phyloP scores from a whole-genome alignment of 2,329 filamentous ascomycete species.

The Scolecobasidium constrictum region DNA sequence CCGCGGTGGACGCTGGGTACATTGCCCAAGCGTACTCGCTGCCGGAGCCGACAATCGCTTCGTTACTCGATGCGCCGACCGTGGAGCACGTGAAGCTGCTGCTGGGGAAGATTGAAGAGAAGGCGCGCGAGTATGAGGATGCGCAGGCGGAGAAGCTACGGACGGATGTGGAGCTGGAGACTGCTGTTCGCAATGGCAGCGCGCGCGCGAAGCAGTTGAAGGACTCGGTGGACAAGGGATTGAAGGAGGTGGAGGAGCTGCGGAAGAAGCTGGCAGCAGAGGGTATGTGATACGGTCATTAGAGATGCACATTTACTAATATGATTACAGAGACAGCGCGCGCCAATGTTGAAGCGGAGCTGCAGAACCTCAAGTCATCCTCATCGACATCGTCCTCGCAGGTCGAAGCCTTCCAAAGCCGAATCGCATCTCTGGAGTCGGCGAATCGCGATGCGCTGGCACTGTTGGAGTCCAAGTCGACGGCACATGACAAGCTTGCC shows the following conservation, averaged over 20 bases:
- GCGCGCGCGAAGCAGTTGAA: constrained; percentile 74
- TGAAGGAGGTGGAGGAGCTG: constrained; percentile 73
- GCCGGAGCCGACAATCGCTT: constrained; percentile 51
- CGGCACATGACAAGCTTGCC: constrained; percentile 73
- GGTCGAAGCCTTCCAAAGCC: constrained; percentile 64
- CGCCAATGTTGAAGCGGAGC: constrained; percentile 67
- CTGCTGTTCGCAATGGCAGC: constrained; percentile 73
- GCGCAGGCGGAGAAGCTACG: constrained; percentile 81
- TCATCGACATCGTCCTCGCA: constrained; percentile 63
- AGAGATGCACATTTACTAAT: not conserved
- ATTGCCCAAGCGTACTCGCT: constrained; percentile 61
- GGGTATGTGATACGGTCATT: constrained; percentile 43
- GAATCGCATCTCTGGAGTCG: constrained; percentile 76
- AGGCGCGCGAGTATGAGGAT: constrained; percentile 72
- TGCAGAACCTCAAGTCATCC: constrained; percentile 66
- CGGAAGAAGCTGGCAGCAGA: constrained; percentile 72
- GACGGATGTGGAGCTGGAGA: constrained; percentile 86
- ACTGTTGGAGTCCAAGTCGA: constrained; percentile 81
- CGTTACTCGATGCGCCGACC: constrained; percentile 58
- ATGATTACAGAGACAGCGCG: constrained; percentile 56
- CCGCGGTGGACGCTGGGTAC: constrained; percentile 54
- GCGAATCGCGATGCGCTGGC: constrained; percentile 86
- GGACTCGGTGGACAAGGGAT: constrained; percentile 67
- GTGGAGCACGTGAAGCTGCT: constrained; percentile 66
- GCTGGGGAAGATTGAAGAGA: constrained; percentile 62